Evolutionary conservation across 2,329 filamentous ascomycete genomes (phyloP), one percentile per base, ranked within the genome.

Genomic region (Cladosporium sp.): DNA sequence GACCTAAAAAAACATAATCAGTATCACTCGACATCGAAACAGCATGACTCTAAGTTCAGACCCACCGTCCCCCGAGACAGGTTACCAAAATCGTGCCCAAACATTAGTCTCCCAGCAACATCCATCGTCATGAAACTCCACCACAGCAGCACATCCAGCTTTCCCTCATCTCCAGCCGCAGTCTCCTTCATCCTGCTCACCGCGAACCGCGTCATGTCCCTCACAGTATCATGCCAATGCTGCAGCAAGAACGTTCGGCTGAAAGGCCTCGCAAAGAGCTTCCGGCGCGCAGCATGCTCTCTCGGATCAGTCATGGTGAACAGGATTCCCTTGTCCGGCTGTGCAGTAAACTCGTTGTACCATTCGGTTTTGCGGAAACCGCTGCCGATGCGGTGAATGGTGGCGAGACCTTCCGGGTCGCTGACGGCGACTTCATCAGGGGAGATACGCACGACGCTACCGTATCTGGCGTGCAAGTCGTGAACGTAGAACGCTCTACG

Each of bases 371-470:
- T 77, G 29, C 58, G 59, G 64, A 76, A 76, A 1, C 68, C 70
- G 16, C 66, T 64, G 16, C 64, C 66, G 37, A 76, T 70, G 59
- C 65, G 37, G 40, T 65, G 62, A 40, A 65, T 65, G 18, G 57
- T 29, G 23, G 40, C 53, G 28, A 58, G 46, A 21, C 53, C 40
- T 28, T 49, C 53, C 14, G 21, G 37, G 10, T 65, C 55, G 40
- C 53, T 59, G 26, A 65, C 16, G 26, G 53, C 37, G 33, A 65
- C 53, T 16, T 84, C 81, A 59, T 78, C 76, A 0, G 83, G 83
- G 0, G 78, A 78, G 8, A 84, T 76, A 3, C 83, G 82, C 1
- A 85, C 81, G 0, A 77, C 79, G 0, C 80, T 72, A 8, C 83
- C 84, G 66, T 84, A 83, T 58, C 76, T 64, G 12, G 71, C 57